Evolutionary conservation across 1,284 basidiomycete species (phyloP).

Genomic region (Ustilago esculenta): DNA sequence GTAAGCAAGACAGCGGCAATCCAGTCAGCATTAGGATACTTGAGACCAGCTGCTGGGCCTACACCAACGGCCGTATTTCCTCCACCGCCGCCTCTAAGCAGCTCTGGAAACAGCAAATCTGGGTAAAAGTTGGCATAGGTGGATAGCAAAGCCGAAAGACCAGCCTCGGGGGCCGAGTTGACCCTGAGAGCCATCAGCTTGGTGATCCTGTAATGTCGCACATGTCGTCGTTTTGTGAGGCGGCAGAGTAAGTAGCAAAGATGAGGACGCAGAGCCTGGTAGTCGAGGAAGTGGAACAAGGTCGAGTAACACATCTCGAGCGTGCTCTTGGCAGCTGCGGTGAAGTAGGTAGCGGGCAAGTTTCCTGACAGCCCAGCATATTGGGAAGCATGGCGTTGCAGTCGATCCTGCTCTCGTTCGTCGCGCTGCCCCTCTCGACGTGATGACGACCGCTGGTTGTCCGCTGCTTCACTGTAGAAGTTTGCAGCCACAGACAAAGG

Average conservation of each 20-base stretch:
- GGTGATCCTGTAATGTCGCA: conserved; percentile 51
- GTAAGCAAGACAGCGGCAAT: conserved; percentile 27
- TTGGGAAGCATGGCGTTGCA: conserved; percentile 27
- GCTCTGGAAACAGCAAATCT: conserved; percentile 50
- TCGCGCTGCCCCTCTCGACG: conserved; percentile 14
- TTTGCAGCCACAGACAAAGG: conserved; percentile 31
- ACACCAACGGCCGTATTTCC: conserved; percentile 29
- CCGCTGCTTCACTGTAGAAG: conserved; percentile 18
- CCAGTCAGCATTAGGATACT: conserved; percentile 49
- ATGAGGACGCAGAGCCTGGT: conserved; percentile 42
- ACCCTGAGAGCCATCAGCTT: conserved; percentile 47
- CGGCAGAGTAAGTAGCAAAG: conserved; percentile 52
- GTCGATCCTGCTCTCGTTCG: conserved; percentile 22
- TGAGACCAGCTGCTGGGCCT: conserved; percentile 26
- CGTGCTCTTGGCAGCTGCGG: conserved; percentile 23
- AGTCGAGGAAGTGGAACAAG: conserved; percentile 56
- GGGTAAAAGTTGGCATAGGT: conserved; percentile 55
- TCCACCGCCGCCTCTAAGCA: conserved; percentile 27
- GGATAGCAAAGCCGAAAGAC: conserved; percentile 43
- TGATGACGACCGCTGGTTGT: neutral
- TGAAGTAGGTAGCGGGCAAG: conserved; percentile 47
- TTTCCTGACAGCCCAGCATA: conserved; percentile 22
- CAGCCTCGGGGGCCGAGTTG: conserved; percentile 31
- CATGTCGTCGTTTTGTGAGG: conserved; percentile 43
- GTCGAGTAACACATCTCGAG: conserved; percentile 48